Evolutionary conservation across 2,329 filamentous ascomycete species (phyloP), one percentile per base, ranked within the genome.

Genomic region (Rachicladosporium sp.): DNA sequence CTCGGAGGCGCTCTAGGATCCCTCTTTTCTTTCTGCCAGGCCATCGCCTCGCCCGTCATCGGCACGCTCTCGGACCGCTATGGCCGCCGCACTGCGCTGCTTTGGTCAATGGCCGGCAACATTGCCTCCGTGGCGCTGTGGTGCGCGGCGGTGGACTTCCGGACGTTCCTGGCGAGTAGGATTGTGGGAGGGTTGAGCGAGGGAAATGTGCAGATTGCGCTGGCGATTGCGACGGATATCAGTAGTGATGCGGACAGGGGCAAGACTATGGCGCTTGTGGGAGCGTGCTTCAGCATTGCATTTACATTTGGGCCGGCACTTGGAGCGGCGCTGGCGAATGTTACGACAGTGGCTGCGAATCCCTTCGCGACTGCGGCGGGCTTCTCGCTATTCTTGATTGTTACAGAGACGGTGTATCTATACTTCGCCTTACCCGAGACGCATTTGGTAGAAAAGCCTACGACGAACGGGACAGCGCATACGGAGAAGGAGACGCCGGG

Each of bases 271-370:
- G 91, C 91, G 6, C 71, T 98, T 40, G 89, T 98, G 21, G 91
- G 91, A 43, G 88, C 83, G 10, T 96, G 91, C 66, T 98, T 98
- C 66, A 93, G 85, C 45, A 80, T 98, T 50, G 91, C 91, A 11
- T 98, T 98, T 59, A 98, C 91, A 1, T 93, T 95, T 58, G 91
- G 91, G 0, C 91, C 91, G 0, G 87, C 87, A 7, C 72, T 98
- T 6, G 91, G 91, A 43, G 91, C 91, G 2, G 89, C 78, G 58
- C 68, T 98, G 13, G 82, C 84, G 47, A 80, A 74, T 37, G 77
- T 94, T 45, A 76, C 77, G 10, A 76, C 77, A 4, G 80, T 96
- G 15, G 77, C 80, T 3, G 81, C 80, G 19, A 98, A 98, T 57
- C 91, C 91, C 0, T 98, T 98, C 60, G 89, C 87, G 5, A 85